These are phyloP conservation scores for Tolypocladium paradoxum DNA, from an alignment of 2,329 filamentous ascomycete genomes.

Conservation along the genomic window DNA sequence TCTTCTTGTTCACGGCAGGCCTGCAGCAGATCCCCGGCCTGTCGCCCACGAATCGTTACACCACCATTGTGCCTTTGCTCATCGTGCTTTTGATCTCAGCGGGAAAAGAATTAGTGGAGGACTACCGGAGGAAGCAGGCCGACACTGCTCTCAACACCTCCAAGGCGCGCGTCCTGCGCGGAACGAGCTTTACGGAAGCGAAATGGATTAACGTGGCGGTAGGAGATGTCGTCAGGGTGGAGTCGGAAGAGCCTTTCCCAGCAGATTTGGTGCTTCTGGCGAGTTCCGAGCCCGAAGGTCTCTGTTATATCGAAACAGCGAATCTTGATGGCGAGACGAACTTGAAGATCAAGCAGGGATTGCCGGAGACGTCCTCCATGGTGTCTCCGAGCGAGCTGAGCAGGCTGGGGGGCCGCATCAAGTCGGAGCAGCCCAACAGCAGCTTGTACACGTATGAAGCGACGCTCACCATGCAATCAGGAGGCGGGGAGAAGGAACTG, in stretches of 20 bases:
- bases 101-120: slow-evolving; percentile 87
- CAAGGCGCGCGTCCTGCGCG: slow-evolving; percentile 70
- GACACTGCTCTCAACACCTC: slow-evolving; percentile 84
- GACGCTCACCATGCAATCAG: slow-evolving; percentile 80
- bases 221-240: slow-evolving; percentile 83
- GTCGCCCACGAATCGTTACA: slow-evolving; percentile 90
- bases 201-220: slow-evolving; percentile 92
- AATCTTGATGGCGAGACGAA: slow-evolving; percentile 98
- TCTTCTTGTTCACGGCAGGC: slow-evolving; percentile 95
- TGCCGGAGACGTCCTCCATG: slow-evolving; percentile 81
- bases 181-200: slow-evolving; percentile 72
- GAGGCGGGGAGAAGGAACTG: slow-evolving; percentile 87
- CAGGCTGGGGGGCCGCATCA: slow-evolving; percentile 72
- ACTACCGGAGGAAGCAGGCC: slow-evolving; percentile 78
- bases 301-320: slow-evolving; percentile 98
- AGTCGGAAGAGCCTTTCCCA: slow-evolving; percentile 91
- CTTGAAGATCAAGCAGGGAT: slow-evolving; percentile 94
- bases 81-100: slow-evolving; percentile 92
- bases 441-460: slow-evolving; percentile 98
- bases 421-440: slow-evolving; percentile 95
- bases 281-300: slow-evolving; percentile 90
- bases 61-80: slow-evolving; percentile 86
- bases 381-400: slow-evolving; percentile 82
- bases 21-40: slow-evolving; percentile 93
- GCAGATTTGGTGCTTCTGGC: slow-evolving; percentile 87